phyloP scores from a whole-genome alignment of 169 alveolate species.

The Plasmodium inui region DNA sequence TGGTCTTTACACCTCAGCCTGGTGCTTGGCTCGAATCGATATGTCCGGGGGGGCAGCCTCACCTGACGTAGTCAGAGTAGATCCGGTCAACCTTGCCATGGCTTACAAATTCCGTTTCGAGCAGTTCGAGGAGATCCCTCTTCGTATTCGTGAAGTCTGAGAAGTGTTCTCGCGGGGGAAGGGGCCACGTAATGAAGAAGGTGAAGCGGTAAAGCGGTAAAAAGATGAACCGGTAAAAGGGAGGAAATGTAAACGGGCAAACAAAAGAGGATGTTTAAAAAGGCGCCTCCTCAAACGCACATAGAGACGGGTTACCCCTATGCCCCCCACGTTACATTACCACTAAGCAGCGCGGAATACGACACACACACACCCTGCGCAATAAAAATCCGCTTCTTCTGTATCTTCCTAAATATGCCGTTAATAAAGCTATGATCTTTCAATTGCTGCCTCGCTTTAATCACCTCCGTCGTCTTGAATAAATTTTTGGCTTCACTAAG shows the following conservation, averaged over 20 bases:
- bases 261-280: not conserved
- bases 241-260: not conserved
- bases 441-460: not conserved
- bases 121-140: not conserved
- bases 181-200: not conserved
- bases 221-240: too few species aligned
- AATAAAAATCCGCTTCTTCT: slow-evolving; percentile 4
- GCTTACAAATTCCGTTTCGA: slow-evolving; percentile 37
- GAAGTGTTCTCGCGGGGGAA: not conserved
- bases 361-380: not conserved
- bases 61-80: slow-evolving; percentile 31
- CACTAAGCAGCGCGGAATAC: not conserved
- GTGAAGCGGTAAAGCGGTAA: not conserved
- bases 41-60: not conserved
- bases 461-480: not conserved
- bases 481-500: slow-evolving; percentile 7
- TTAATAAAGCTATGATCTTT: slow-evolving; percentile 41
- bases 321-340: not conserved
- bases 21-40: not conserved
- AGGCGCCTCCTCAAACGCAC: not conserved
- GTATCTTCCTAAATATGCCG: slow-evolving; percentile 12
- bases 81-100: slow-evolving; percentile 7
- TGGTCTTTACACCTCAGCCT: not conserved
- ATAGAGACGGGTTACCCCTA: not conserved
- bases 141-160: slow-evolving; percentile 32